Evolutionary conservation across 768 basidiomycete genomes (phyloP).

Genomic region (Boletus tomentosulus): DNA sequence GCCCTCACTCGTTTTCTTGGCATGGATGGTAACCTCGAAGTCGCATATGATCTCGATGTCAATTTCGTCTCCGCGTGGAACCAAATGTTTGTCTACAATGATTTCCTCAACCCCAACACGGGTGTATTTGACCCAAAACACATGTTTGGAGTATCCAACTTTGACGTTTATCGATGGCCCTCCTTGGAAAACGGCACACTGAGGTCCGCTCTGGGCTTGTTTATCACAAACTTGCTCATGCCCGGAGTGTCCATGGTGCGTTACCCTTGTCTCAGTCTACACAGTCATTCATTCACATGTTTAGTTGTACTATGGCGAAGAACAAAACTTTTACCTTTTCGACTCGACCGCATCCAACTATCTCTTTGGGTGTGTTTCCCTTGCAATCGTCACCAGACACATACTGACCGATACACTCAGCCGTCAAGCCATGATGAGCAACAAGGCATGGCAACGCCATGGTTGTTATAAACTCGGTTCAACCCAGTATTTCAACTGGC

Average conservation of each 20-base stretch:
- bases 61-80: slow-evolving; percentile 93
- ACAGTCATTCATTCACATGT: background rate
- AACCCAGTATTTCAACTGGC: slow-evolving; percentile 91
- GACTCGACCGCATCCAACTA: slow-evolving; percentile 92
- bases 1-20: slow-evolving; percentile 82
- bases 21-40: slow-evolving; percentile 93
- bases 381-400: background rate
- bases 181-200: slow-evolving; percentile 81
- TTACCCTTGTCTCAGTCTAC: background rate
- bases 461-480: slow-evolving; percentile 91
- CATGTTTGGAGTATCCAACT: slow-evolving; percentile 91
- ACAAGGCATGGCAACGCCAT: slow-evolving; percentile 86
- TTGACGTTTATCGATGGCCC: slow-evolving; percentile 94
- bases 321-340: slow-evolving; percentile 83
- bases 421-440: slow-evolving; percentile 88
- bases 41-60: slow-evolving; percentile 77
- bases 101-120: slow-evolving; percentile 71
- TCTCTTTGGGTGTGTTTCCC: slow-evolving; percentile 66
- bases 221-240: slow-evolving; percentile 76
- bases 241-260: slow-evolving; percentile 80
- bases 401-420: slow-evolving; percentile 36
- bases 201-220: slow-evolving; percentile 69
- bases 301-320: slow-evolving; percentile 85
- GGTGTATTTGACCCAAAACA: slow-evolving; percentile 76
- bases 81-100: slow-evolving; percentile 83